Evolutionary conservation across 139 green algal species (phyloP), one percentile per base, ranked within the genome.

Genomic region (Chlorella vulgaris): DNA sequence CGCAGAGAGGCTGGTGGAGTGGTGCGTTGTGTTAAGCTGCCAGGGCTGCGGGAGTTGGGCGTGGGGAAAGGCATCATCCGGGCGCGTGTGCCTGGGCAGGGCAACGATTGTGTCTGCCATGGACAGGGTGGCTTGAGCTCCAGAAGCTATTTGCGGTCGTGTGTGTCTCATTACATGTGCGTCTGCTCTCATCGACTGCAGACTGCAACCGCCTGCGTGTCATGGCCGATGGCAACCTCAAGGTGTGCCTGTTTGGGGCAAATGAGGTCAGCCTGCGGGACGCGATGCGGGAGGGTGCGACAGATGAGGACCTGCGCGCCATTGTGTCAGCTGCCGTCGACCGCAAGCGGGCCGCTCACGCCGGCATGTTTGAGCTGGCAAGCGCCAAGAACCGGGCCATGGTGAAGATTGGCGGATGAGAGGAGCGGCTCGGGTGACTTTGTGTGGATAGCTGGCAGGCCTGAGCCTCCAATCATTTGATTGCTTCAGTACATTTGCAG

Each of bases 211-310:
- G 93, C 53, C 70, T 99, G 74, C 88, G 96, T 2, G 82, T 99
- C 36, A 93, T 99, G 90, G 96, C 96, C 0, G 96, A 99, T 69
- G 96, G 96, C 50, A 98, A 95, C 75, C 90, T 98, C 47, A 98
- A 98, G 80, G 88, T 99, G 35, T 99, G 97, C 90, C 88, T 99
- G 51, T 99, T 99, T 90, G 97, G 95, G 0, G 87, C 92, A 28
- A 94, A 90, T 70, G 96, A 99, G 86, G 94, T 98, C 40, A 94
- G 88, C 80, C 75, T 99, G 71, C 70, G 93, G 31, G 95, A 99
- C 81, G 96, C 97, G 1, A 90, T 99, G 87, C 89, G 97, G 0
- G 88, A 86, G 18, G 95, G 94, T n/a, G 93, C 92, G 5, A 90
- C 70, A 0, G 92, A 99, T 35, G 91, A 93, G 0, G 92, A 97